Evolutionary conservation across 441 rosid species (phyloP).

Genomic region (Populus hybrid): DNA sequence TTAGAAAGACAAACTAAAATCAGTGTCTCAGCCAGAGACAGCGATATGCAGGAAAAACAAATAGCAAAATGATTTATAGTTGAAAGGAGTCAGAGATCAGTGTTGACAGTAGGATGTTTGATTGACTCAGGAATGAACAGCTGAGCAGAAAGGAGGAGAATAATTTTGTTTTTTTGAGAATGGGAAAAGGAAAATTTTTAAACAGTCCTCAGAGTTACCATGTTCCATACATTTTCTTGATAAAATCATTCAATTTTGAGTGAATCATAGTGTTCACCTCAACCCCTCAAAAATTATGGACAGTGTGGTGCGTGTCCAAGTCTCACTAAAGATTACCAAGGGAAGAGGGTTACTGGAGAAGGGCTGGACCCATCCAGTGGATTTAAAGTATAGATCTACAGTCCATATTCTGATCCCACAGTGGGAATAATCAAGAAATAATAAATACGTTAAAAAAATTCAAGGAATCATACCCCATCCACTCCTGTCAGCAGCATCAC

Average conservation of each 20-base stretch:
- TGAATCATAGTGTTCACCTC: not conserved
- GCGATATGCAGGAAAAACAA: not conserved
- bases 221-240: not conserved
- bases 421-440: not conserved
- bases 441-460: conserved; percentile 5
- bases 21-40: not conserved
- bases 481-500: conserved; percentile 78
- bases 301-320: not conserved
- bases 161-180: not conserved
- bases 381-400: not conserved
- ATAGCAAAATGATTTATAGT: not conserved
- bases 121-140: not conserved
- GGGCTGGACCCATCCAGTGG: not conserved
- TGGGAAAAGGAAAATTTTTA: not conserved
- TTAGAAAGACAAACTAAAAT: conserved; percentile 7
- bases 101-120: not conserved
- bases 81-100: not conserved
- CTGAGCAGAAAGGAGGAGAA: not conserved
- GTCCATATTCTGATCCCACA: not conserved
- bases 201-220: not conserved
- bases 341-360: not conserved
- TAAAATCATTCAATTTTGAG: not conserved
- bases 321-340: not conserved
- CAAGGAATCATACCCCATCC: conserved; percentile 78
- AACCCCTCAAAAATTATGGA: not conserved